Evolutionary conservation across 1,139 yeast species (phyloP).

Genomic region (Eremothecium coryli): DNA sequence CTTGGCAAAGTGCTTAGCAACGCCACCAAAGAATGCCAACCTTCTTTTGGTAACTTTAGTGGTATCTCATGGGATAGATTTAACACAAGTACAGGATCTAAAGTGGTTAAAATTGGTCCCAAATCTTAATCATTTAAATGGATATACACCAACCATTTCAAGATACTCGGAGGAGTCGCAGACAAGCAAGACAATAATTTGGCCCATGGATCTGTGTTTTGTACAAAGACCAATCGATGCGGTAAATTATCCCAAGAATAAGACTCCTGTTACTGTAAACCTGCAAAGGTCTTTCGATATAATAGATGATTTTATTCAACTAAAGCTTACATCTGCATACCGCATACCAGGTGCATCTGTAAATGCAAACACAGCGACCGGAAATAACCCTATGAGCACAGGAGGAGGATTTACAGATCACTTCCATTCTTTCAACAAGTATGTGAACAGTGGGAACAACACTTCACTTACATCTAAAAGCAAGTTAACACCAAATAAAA

Average conservation of each 20-base stretch:
- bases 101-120: slow-evolving; percentile 64
- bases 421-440: slow-evolving; percentile 22
- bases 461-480: slow-evolving; percentile 5
- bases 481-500: slow-evolving; percentile 13
- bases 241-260: slow-evolving; percentile 5
- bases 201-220: slow-evolving; percentile 64
- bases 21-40: slow-evolving; percentile 45
- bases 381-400: slow-evolving; percentile 26
- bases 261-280: slow-evolving; percentile 8
- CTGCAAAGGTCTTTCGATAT: slow-evolving; percentile 30
- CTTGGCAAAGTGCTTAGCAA: slow-evolving; percentile 36
- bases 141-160: slow-evolving; percentile 56
- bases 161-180: slow-evolving; percentile 43
- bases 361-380: slow-evolving; percentile 15
- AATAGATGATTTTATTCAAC: slow-evolving; percentile 32
- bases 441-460: slow-evolving; percentile 11
- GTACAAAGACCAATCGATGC: slow-evolving; percentile 35
- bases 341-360: slow-evolving; percentile 29
- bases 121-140: slow-evolving; percentile 56
- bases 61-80: slow-evolving; percentile 46
- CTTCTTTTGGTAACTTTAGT: slow-evolving; percentile 41
- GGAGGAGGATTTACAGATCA: slow-evolving; percentile 30
- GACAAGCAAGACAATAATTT: slow-evolving; percentile 49
- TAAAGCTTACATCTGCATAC: slow-evolving; percentile 32
- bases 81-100: slow-evolving; percentile 24